Base-by-base conservation (phyloP, 2,329 filamentous ascomycete genomes). In the Colletotrichum chlorophyti region DNA sequence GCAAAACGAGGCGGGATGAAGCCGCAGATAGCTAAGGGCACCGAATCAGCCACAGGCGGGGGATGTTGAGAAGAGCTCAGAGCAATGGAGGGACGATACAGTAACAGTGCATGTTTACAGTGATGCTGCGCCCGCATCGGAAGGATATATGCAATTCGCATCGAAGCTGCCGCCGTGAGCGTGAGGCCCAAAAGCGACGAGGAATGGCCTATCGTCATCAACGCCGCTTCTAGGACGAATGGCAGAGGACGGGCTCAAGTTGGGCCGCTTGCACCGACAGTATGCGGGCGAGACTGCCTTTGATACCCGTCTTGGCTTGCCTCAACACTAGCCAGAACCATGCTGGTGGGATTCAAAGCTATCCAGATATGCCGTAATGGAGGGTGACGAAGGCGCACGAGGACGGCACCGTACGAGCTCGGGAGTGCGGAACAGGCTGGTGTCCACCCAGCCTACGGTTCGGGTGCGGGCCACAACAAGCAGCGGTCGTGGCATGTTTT, bases 321-420 rank as follows among this genome's bases (percentile, higher is more conserved):
- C 43, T 57, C 45, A 57, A 45, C 38, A 57, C 57, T 57, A 60
- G 32, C 32, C 29, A 50, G 14, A 60, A 57, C 40, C 57, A 35
- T 55, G 52, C 38, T 54, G 37, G 50, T 32, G 37, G 53, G 15
- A 55, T 42, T 49, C 42, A 24, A 43, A 35, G 45, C 38, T 41
- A 27, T 57, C 23, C 19, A 45, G 24, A 57, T 57, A 57, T 50
- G 45, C 34, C 41, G 49, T 53, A 34, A 58, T 35, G 19, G 35
- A 24, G 27, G 41, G 26, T 17, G 34, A n/a, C n/a, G n/a, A n/a
- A n/a, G n/a, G n/a, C n/a, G 51, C 57, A 60, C 51, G 57, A 57
- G 51, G 51, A 55, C 51, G 40, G 17, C 43, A 23, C 32, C 29
- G 23, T 53, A 14, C 23, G 45, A 26, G 45, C 37, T 57, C 17